Evolutionary conservation across 2,329 filamentous ascomycete species (phyloP).

Genomic region (Leptoxyphium fumago): DNA sequence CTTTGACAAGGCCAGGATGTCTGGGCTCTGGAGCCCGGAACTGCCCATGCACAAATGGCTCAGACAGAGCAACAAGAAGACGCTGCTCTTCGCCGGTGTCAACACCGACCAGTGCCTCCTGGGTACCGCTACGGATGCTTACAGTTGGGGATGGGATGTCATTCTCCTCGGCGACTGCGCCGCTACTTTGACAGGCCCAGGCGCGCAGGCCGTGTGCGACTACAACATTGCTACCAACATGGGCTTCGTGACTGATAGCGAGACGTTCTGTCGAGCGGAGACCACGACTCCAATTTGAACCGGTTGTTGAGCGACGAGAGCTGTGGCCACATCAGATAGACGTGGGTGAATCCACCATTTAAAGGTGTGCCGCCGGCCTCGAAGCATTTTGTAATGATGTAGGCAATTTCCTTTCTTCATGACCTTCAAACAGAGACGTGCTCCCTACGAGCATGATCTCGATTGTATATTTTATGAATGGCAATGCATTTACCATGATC

Average conservation of each 20-base stretch:
- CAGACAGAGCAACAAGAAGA: conserved; percentile 25
- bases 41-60: conserved; percentile 28
- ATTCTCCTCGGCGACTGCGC: conserved; percentile 27
- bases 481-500: no score
- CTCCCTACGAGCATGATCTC: no score
- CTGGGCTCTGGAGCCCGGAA: conserved; percentile 26
- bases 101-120: conserved; percentile 31
- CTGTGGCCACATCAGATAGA: no score
- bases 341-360: no score
- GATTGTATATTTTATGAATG: no score
- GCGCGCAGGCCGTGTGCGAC: conserved; percentile 25
- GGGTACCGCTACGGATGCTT: conserved; percentile 27
- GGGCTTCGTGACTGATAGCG: conserved; percentile 27
- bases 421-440: no score
- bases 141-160: conserved; percentile 29
- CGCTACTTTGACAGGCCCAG: conserved; percentile 26
- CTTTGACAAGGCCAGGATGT: conserved; percentile 30
- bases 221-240: conserved; percentile 29
- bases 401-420: no score
- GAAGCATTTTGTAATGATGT: no score
- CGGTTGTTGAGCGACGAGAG: neutral
- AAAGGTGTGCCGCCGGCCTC: no score
- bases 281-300: neutral
- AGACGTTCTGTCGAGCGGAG: conserved; percentile 17
- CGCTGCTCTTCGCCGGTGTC: conserved; percentile 27